Base-by-base conservation (phyloP, 1,284 basidiomycete genomes). In the Trichosporon faecale region DNA sequence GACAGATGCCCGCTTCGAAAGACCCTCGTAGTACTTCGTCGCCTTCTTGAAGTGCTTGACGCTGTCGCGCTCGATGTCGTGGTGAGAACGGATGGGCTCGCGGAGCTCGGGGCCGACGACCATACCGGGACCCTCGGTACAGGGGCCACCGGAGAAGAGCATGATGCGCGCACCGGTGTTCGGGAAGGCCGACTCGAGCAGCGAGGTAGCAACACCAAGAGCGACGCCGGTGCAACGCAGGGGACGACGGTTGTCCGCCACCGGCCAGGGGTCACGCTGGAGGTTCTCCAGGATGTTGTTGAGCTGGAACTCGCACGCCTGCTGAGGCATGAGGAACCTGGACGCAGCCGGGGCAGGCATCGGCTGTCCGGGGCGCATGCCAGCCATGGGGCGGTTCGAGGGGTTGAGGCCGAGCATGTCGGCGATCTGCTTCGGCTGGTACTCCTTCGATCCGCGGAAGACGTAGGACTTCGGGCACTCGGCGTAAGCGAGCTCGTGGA, bases 371-470 rank as follows among this genome's bases (percentile, higher is more conserved):
- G 91, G 92, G 66, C 92, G 91, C 60, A 79, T 70, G 14, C 77
- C 74, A 75, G 69, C 82, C 69, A 79, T 76, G n/a, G 79, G 77
- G 69, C 84, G 80, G 64, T 80, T 82, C 23, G 84, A 82, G 1
- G 91, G 88, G 75, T 85, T 86, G 67, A 99, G 88, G 52, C 93
- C 94, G 65, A 99, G 91, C 96, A 99, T 99, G 78, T 98, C 96
- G 84, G 95, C 93, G 77, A 99, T 98, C 77, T 95, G 93, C 86
- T 99, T 99, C 70, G 94, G 91, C 69, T 91, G 86, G 83, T 99
- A 99, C 80, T 99, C 97, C 85, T 99, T 99, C n/a, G 92, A 93
- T 66, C 97, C 97, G 44, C 96, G 91, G 90, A 99, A 99, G 72
- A 99, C 96, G 83, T 96, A 99, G 5, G 95, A 95, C 85, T 99